Conservation (phyloP, 2,329 filamentous ascomycete genomes). For the Orbilia blumenaviensis region DNA sequence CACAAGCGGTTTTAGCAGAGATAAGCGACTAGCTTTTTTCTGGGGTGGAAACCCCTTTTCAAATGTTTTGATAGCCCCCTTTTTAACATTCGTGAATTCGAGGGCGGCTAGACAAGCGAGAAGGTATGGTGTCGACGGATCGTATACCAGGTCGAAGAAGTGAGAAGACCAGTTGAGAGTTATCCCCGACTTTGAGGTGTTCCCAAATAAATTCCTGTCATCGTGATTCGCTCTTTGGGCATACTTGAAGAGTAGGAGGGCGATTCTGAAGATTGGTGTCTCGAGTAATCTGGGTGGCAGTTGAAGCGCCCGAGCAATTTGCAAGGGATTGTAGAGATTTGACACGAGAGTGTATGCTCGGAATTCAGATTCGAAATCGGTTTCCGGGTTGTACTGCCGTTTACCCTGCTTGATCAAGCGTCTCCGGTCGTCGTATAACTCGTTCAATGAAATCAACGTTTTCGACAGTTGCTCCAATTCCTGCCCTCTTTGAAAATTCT, state of each 20-base stretch:
- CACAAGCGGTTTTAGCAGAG: constrained; percentile 27
- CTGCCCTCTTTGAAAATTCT: constrained; percentile 69
- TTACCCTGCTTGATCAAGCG: constrained; percentile 51
- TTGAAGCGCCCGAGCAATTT: constrained; percentile 31
- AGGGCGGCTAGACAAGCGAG: constrained; percentile 37
- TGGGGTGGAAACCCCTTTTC: constrained; percentile 49
- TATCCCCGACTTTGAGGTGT: constrained; percentile 34
- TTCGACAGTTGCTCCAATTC: constrained; percentile 75
- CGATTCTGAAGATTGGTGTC: constrained; percentile 37
- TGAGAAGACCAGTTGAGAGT: constrained; percentile 50
- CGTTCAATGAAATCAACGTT: constrained; percentile 71
- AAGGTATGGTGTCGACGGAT: constrained; percentile 44
- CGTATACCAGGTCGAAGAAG: constrained; percentile 44
- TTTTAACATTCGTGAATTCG: constrained; percentile 49
- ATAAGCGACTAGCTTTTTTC: constrained; percentile 48
- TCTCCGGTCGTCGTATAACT: constrained; percentile 70
- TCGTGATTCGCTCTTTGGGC: constrained; percentile 43
- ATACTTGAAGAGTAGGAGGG: constrained; percentile 41
- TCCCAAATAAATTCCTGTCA: constrained; percentile 51
- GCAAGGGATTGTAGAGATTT: constrained; percentile 40
- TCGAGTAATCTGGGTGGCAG: constrained; percentile 40
- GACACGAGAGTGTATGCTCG: constrained; percentile 49
- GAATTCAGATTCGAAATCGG: constrained; percentile 50
- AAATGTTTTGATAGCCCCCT: constrained; percentile 50
- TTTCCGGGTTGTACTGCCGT: constrained; percentile 34